Base-by-base conservation (phyloP, 2,329 filamentous ascomycete genomes). In the Colletotrichum musicola region DNA sequence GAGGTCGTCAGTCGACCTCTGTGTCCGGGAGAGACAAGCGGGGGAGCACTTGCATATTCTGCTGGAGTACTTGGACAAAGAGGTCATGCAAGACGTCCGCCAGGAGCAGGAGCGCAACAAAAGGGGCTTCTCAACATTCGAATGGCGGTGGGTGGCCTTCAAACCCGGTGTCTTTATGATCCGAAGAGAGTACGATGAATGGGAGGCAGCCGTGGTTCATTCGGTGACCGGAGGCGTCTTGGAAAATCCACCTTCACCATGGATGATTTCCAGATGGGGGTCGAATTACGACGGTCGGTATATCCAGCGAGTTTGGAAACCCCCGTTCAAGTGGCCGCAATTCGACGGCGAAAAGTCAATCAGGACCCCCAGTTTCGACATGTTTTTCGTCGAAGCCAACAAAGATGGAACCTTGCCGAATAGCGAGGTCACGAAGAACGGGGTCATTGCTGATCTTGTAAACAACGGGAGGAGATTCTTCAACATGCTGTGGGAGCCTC, bases 31-130 rank as follows among this genome's bases (percentile, higher is more conserved):
- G 12, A 68, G 35, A 13, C 13, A 68, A 18, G 57, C 68, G 0
- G 13, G 30, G 1, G 62, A 72, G 1, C 71, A 75, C 25, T 27
- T 75, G 1, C 14, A 6, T 2, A 56, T 73, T 1, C 63, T 76
- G 1, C 58, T 75, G 2, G 18, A 64, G 1, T 76, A 73, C 22
- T 44, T 77, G 3, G 75, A 78, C 6, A 40, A 66, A 0, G 69
- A 64, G 7, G 40, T 75, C 4, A 77, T 77, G 74, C 20, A 50
- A 10, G 64, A 54, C 1, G 72, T 76, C 0, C 35, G 55, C 4
- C 59, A 59, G 1, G 75, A 76, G 50, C 55, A 47, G 20, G 71
- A 74, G 6, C 46, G 73, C 6, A 72, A 73, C 40, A 51, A 49
- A n/a, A 50, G 62, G 16, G 73, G 73, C 0, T 61, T 20, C 25